Evolutionary conservation across 805 yeast genomes (phyloP), one percentile per base, ranked within the genome.

Genomic region (Metschnikowia matae): DNA sequence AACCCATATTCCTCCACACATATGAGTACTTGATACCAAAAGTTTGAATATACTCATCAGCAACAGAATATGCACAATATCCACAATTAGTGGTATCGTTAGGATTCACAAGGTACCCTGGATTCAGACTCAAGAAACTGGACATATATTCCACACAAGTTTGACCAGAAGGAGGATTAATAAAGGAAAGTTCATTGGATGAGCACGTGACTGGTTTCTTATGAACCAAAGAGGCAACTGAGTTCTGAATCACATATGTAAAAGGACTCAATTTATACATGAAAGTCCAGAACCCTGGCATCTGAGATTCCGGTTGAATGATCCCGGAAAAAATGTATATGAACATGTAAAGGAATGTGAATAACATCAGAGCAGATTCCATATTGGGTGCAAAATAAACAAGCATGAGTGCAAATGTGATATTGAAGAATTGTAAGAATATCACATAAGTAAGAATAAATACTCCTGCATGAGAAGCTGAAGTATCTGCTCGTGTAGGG

Each of bases 281-380:
- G 53, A 71, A 72, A 49, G 68, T 69, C 81, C 80, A 77, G 63
- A 76, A 75, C 6, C 69, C 66, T 13, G 81, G 80, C 68, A 72
- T 68, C 54, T 64, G 63, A 33, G 58, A 53, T 43, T 52, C 59
- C 21, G 78, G 77, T 54, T 72, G 78, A 59, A 77, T 61, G 88
- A 64, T 86, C 76, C 56, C 56, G 20, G 48, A 38, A 71, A 87
- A 86, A 15, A 82, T 69, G 52, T 84, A 73, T 57, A 79, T 65
- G 62, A 85, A 76, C 34, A 83, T 70, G 62, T 79, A 77, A 50
- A 79, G 65, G 54, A 85, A 65, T 44, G 84, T 75, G 48, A 76
- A 67, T 39, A 84, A 64, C 48, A 82, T 81, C 43, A 81, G 78
- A 14, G 89, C 89, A 17, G 87, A 73, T 40, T 84, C 82, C 44